These are phyloP conservation scores for Diaporthe sp. DNA, from an alignment of 2,329 filamentous ascomycete species.

Conservation along the genomic window DNA sequence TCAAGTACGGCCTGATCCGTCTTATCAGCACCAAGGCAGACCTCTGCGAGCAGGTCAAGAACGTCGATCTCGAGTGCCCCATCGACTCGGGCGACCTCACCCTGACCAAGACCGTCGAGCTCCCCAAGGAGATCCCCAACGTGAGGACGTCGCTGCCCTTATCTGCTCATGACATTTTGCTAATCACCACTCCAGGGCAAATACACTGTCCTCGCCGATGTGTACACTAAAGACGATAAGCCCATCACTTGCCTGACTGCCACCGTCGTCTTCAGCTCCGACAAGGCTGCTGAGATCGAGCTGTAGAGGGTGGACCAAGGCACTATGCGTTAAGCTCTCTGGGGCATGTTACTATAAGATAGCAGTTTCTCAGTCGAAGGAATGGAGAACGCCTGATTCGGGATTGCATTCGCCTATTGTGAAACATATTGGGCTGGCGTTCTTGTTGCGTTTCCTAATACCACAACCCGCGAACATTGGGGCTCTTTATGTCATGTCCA, in stretches of 20 bases:
- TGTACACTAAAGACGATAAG: constrained; percentile 77
- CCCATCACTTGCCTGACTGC: constrained; percentile 91
- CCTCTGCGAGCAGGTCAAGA: constrained; percentile 88
- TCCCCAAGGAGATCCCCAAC: constrained; percentile 89
- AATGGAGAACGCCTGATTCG: constrained; percentile 26
- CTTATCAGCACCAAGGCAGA: constrained; percentile 85
- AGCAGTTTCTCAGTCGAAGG: constrained; percentile 13
- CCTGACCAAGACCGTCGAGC: constrained; percentile 84
- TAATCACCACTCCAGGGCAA: constrained; percentile 72
- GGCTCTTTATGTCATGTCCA: constrained; percentile 16
- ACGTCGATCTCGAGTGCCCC: constrained; percentile 91
- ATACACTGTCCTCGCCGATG: constrained; percentile 90
- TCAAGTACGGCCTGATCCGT: constrained; percentile 95
- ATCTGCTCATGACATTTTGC: constrained; percentile 41
- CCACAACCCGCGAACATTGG: neutral
- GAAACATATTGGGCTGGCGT: constrained; percentile 37
- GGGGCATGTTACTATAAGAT: neutral
- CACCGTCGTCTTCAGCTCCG: constrained; percentile 71
- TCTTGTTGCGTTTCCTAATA: constrained; percentile 34
- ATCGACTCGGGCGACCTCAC: constrained; percentile 81
- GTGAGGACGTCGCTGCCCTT: constrained; percentile 63
- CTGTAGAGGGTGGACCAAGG: constrained; percentile 16
- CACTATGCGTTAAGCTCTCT: neutral
- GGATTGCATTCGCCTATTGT: constrained; percentile 36
- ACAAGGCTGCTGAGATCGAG: constrained; percentile 35